These are phyloP conservation scores for Microthlaspi erraticum DNA, from an alignment of 345 rosid genomes.

Conservation along the genomic window DNA sequence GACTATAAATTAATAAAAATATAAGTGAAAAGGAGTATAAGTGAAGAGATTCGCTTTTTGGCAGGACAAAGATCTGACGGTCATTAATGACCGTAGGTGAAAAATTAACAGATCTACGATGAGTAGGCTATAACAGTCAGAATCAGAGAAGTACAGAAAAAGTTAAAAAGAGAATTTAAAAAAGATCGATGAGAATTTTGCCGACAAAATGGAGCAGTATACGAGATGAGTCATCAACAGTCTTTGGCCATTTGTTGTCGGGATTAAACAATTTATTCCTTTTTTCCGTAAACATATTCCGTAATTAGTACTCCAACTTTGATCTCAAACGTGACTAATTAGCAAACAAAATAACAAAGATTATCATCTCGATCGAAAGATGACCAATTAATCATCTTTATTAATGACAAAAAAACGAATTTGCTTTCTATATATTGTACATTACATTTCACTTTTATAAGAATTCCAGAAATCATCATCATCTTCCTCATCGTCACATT, in stretches of 20 bases:
- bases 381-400: neutral
- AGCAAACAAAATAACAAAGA: neutral
- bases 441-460: constrained; percentile 31
- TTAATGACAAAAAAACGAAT: neutral
- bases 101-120: constrained; percentile 34
- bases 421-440: neutral
- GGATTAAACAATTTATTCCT: neutral
- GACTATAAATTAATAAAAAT: constrained; percentile 9
- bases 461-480: constrained; percentile 38
- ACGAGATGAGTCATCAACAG: constrained; percentile 45
- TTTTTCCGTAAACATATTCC: neutral
- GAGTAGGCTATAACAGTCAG: constrained; percentile 21
- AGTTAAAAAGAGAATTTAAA: neutral
- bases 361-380: neutral
- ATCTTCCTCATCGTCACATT: constrained; percentile 32
- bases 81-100: constrained; percentile 39
- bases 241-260: constrained; percentile 40
- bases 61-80: constrained; percentile 58
- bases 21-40: constrained; percentile 2
- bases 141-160: constrained; percentile 1
- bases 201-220: constrained; percentile 50
- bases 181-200: constrained; percentile 40
- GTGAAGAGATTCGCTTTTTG: constrained; percentile 18
- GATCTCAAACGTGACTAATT: constrained; percentile 10
- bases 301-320: neutral